Percentiles rank a stretch among this genome's conserved stretches.
phyloP scores from a whole-genome alignment of 441 rosid genomes.

The Erodium moschatum region DNA sequence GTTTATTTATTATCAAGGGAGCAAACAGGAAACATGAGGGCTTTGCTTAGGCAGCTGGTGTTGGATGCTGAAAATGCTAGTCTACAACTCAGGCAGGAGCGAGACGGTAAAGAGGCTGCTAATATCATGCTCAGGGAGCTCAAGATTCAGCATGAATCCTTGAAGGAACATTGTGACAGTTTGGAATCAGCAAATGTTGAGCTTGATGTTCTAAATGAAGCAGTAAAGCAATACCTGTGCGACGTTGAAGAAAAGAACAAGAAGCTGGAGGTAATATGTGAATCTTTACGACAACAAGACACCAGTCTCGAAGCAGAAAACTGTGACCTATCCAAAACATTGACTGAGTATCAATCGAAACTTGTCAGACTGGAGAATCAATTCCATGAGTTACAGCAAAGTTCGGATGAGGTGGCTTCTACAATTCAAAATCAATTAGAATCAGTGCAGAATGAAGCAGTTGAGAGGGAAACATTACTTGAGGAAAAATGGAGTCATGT shows the following conservation, averaged over 20 bases:
- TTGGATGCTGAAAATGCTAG: slow-evolving; percentile 44
- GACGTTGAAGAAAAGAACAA: slow-evolving; percentile 35
- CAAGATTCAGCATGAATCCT: slow-evolving; percentile 38
- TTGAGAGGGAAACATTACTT: slow-evolving; percentile 40
- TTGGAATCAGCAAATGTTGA: slow-evolving; percentile 55
- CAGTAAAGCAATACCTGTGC: slow-evolving; percentile 42
- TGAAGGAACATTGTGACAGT: slow-evolving; percentile 39
- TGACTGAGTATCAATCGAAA: slow-evolving; percentile 35
- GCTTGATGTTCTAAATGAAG: slow-evolving; percentile 57
- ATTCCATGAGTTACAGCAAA: slow-evolving; percentile 45
- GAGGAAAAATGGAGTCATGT: slow-evolving; percentile 53
- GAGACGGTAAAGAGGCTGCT: slow-evolving; percentile 34
- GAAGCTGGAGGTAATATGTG: slow-evolving; percentile 45
- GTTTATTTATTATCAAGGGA: slow-evolving; percentile 36
- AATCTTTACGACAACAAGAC: slow-evolving; percentile 39
- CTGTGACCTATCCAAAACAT: slow-evolving; percentile 39
- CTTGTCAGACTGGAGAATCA: slow-evolving; percentile 47
- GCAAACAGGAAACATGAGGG: slow-evolving; percentile 45
- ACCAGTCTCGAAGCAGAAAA: slow-evolving; percentile 41
- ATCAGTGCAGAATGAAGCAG: slow-evolving; percentile 46
- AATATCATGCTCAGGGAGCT: slow-evolving; percentile 36
- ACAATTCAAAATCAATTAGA: slow-evolving; percentile 43
- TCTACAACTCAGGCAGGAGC: slow-evolving; percentile 34
- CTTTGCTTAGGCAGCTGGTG: slow-evolving; percentile 44
- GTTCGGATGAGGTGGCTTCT: slow-evolving; percentile 40